Evolutionary conservation across 106 monocot genomes (phyloP).

Genomic region (Cymbidium sinense): DNA sequence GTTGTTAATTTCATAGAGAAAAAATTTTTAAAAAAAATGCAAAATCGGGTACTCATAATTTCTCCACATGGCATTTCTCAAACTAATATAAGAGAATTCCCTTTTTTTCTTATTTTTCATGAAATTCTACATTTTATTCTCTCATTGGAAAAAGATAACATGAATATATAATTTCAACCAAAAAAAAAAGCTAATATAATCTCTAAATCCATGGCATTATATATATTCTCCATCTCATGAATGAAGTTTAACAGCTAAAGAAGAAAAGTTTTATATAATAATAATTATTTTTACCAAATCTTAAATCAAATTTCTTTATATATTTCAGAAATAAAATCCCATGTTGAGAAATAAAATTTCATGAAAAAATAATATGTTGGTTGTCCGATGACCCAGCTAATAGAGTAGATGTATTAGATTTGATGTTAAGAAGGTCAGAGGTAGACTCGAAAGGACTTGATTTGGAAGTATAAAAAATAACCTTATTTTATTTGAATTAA

Average conservation of each 20-base stretch:
- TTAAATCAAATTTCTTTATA: neutral
- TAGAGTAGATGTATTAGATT: no score
- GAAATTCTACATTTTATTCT: no score
- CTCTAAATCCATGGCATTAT: neutral
- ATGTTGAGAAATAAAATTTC: neutral
- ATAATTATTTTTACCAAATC: neutral
- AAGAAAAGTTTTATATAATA: neutral
- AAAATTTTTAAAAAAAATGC: neutral
- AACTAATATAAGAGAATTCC: neutral
- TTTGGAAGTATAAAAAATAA: no score
- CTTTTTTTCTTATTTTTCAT: no score
- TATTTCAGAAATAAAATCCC: neutral
- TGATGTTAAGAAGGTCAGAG: no score
- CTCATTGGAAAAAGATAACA: neutral
- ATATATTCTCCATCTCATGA: neutral
- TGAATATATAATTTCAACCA: neutral
- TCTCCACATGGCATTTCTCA: neutral
- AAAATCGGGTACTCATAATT: neutral
- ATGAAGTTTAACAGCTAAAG: neutral
- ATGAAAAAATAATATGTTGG: no score
- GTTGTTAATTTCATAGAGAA: neutral
- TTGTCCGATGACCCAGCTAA: no score
- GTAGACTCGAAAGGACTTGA: no score
- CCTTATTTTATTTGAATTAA: no score
- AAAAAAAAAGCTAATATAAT: neutral